Conservation (phyloP, 345 rosid genomes). For the Citrus glauca region DNA sequence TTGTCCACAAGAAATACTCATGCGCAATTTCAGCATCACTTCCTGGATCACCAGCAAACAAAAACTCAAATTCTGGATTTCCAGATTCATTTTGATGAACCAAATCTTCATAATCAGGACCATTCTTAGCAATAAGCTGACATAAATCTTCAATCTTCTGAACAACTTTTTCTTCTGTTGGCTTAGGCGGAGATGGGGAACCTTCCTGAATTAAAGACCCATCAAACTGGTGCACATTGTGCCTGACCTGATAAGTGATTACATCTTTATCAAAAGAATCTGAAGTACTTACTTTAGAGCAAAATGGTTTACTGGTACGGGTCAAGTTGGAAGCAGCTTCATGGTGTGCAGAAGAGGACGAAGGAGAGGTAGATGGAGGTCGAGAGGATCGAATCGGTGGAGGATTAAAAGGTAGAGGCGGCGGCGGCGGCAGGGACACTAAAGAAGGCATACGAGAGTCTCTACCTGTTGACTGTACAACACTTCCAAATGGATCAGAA, state of each 20-base stretch:
- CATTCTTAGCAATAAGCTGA: constrained; percentile 36
- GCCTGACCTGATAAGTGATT: constrained; percentile 10
- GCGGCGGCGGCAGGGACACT: constrained; percentile 30
- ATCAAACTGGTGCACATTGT: constrained; percentile 6
- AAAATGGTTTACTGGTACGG: not conserved
- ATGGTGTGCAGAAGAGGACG: constrained; percentile 12
- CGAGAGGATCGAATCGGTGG: constrained; percentile 24
- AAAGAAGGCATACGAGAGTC: constrained; percentile 18
- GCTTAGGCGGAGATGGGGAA: constrained; percentile 36
- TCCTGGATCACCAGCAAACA: constrained; percentile 39
- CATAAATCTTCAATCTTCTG: constrained; percentile 36
- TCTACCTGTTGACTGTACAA: constrained; percentile 9
- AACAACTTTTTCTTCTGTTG: constrained; percentile 26
- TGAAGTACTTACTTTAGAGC: constrained; percentile 8
- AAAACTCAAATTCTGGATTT: constrained; percentile 36
- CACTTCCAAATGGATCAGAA: constrained; percentile 23
- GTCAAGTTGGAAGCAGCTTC: constrained; percentile 22
- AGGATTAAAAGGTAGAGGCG: constrained; percentile 28
- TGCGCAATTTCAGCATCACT: constrained; percentile 38
- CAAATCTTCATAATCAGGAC: constrained; percentile 35
- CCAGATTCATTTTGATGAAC: constrained; percentile 23
- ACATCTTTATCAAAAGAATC: not conserved
- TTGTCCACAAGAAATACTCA: constrained; percentile 37
- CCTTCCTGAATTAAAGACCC: constrained; percentile 14
- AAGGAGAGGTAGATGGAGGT: constrained; percentile 20